These are phyloP conservation scores for Vaccinium vitisidaea DNA, from an alignment of 148 eudicot genomes.

Conservation along the genomic window DNA sequence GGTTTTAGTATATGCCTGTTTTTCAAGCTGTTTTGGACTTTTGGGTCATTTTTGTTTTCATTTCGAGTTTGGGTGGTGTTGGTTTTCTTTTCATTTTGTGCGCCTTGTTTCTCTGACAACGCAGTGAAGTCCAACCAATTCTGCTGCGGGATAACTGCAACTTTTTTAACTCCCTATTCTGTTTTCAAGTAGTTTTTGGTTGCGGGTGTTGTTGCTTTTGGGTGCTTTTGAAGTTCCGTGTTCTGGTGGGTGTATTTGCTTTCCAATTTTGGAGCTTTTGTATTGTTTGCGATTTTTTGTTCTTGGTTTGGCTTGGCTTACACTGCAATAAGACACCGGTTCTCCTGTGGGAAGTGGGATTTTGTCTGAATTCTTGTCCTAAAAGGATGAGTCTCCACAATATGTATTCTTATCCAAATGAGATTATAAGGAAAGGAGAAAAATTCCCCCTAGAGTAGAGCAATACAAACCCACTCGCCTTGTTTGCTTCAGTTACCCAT, in stretches of 20 bases:
- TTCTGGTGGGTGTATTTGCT: background rate
- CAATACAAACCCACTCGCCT: background rate
- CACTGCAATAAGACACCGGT: background rate
- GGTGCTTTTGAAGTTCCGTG: background rate
- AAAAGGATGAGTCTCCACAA: background rate
- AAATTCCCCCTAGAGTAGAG: background rate
- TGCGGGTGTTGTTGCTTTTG: background rate
- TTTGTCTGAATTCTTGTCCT: background rate
- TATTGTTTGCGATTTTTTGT: background rate
- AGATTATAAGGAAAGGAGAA: background rate
- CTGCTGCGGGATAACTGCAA: background rate
- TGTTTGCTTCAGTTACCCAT: background rate
- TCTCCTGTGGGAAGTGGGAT: background rate
- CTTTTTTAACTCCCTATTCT: background rate
- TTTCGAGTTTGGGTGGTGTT: background rate
- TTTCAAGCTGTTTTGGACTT: background rate
- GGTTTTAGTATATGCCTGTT: background rate
- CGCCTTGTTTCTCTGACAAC: background rate
- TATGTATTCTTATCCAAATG: background rate
- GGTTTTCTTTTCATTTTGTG: background rate
- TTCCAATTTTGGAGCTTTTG: background rate
- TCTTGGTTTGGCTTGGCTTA: background rate
- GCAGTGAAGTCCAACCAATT: background rate
- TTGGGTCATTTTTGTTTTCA: background rate
- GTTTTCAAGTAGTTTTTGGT: background rate